A percentile compares a stretch with the other conserved stretches of the same genome.
These are phyloP conservation scores for Phaffia rhodozyma DNA, from an alignment of 1,284 basidiomycete species.

Conservation along the genomic window DNA sequence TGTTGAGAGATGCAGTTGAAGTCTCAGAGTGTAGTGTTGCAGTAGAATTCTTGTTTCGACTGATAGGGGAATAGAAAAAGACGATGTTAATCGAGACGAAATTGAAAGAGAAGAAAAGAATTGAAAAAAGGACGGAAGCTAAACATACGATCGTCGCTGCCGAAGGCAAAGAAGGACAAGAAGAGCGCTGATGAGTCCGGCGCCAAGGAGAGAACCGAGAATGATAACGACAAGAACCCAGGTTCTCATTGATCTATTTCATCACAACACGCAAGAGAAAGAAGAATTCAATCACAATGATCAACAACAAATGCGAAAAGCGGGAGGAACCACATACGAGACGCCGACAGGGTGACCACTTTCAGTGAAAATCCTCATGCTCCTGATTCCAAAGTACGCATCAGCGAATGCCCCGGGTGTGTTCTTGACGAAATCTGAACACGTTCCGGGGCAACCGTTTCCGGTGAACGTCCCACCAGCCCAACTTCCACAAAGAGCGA, in stretches of 20 bases:
- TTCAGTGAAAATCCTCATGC: conserved; percentile 44
- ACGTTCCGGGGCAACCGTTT: conserved; percentile 27
- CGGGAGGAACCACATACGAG: neutral
- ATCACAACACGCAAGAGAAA: neutral
- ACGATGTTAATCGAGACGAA: neutral
- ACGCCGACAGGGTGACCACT: conserved; percentile 3
- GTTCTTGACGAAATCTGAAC: conserved; percentile 39
- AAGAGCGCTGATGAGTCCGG: conserved; percentile 16
- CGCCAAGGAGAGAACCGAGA: conserved; percentile 21
- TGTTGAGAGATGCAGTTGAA: neutral
- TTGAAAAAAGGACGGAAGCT: neutral
- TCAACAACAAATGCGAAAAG: neutral
- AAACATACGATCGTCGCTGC: neutral
- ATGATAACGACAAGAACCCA: conserved; percentile 27
- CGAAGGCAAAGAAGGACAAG: conserved; percentile 11
- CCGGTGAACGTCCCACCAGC: conserved; percentile 25
- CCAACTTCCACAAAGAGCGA: conserved; percentile 34
- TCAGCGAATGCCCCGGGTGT: conserved; percentile 45
- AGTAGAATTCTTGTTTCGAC: neutral
- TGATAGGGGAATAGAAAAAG: neutral
- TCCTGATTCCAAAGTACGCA: conserved; percentile 54
- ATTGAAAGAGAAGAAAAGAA: neutral
- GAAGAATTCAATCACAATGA: neutral
- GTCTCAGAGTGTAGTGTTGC: neutral
- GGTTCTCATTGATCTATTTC: neutral